Evolutionary conservation across 495 filamentous ascomycete genomes (phyloP), one percentile per base, ranked within the genome.

Genomic region (Aspergillus steynii): DNA sequence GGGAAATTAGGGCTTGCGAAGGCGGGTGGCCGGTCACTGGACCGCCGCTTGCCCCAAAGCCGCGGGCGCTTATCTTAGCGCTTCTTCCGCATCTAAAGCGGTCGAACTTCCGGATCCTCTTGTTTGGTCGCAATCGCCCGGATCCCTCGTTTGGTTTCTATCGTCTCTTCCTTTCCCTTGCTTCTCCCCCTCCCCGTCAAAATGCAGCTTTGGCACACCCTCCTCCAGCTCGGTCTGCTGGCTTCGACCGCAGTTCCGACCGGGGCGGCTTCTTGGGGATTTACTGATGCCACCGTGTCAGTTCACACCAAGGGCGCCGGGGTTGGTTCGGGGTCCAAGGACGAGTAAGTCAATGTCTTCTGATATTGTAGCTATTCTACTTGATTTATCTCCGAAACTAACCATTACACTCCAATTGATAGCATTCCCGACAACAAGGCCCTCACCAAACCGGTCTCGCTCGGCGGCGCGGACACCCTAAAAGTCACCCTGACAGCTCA

Each of bases 401-500:
- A 55, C 48, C 57, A 71, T 65, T 10, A 4, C 62, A 47, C 25
- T 47, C 4, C 45, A 49, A 64, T 61, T 68, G 46, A 52, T 68
- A 97, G 91, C 52, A 77, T 96, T 62, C 78, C 74, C 59, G 76
- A 84, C 26, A 84, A 81, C 53, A 81, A 84, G n/a, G 80, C 87
- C 26, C 75, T 96, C 50, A 73, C 86, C 47, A 81, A 83, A 28
- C 79, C 89, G 10, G 68, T 99, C 45, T 67, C 82, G 9, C 81
- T 99, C 62, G 83, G 84, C 51, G 73, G 78, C 55, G 74, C 83
- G 57, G 92, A 97, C 65, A 87, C 85, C 45, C 82, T 98, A 66
- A 96, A 95, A 78, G 76, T 99, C 60, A 75, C 85, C 60, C 79
- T 98, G 59, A 95, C 91, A 42, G 78, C 91, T 5, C 89, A 88